A percentile compares a stretch with the other conserved stretches of the same genome.
These are phyloP conservation scores for Cnidoscolus chayamansa DNA, from an alignment of 441 rosid genomes.

Conservation along the genomic window DNA sequence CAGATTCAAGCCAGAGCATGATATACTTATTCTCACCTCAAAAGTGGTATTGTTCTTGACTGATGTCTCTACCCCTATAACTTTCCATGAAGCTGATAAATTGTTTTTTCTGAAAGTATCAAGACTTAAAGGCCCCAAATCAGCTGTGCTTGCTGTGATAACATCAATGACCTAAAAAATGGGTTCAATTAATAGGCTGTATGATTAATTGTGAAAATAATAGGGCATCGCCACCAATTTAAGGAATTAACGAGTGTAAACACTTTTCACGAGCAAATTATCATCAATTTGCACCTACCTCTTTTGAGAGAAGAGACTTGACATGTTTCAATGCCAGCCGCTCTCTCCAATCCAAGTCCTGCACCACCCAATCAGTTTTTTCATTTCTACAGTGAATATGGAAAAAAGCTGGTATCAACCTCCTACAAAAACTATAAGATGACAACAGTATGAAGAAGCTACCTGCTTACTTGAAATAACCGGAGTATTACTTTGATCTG, in stretches of 20 bases:
- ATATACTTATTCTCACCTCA: conserved; percentile 46
- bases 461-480: conserved; percentile 52
- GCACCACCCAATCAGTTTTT: conserved; percentile 30
- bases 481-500: conserved; percentile 50
- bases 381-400: conserved; percentile 5
- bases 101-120: conserved; percentile 71
- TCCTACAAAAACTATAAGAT: background rate
- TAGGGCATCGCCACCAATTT: background rate
- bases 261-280: conserved; percentile 2
- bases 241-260: conserved; percentile 7
- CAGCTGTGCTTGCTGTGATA: conserved; percentile 64
- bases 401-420: conserved; percentile 3
- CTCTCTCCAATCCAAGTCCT: conserved; percentile 90
- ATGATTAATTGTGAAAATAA: background rate
- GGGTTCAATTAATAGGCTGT: conserved; percentile 14
- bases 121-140: conserved; percentile 80
- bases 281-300: conserved; percentile 48
- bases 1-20: conserved; percentile 20
- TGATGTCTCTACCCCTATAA: conserved; percentile 36
- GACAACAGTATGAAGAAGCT: conserved; percentile 13
- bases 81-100: conserved; percentile 77
- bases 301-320: conserved; percentile 67
- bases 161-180: conserved; percentile 66
- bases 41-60: conserved; percentile 31
- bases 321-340: conserved; percentile 62